These are phyloP conservation scores for Populus hybrid DNA, from an alignment of 441 rosid genomes.

Conservation along the genomic window DNA sequence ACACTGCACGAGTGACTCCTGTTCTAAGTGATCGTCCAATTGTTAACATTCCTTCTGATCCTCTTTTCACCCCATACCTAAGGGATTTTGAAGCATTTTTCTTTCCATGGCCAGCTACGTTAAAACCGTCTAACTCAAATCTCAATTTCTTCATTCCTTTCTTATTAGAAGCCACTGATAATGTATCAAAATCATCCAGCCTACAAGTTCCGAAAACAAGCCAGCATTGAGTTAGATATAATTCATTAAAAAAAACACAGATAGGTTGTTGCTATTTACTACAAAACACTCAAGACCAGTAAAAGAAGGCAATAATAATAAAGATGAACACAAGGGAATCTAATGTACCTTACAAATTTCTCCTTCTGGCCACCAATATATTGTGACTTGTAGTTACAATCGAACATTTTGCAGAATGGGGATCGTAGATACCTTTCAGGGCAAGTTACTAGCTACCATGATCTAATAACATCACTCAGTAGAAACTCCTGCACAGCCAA, in stretches of 20 bases:
- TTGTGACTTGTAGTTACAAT: conserved; percentile 74
- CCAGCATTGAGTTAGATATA: not conserved
- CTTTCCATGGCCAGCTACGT: conserved; percentile 30
- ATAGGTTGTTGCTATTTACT: no score
- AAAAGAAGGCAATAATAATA: no score
- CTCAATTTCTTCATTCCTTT: conserved; percentile 43
- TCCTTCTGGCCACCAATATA: conserved; percentile 75
- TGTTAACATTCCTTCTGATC: conserved; percentile 66
- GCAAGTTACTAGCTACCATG: not conserved
- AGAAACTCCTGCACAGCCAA: not conserved
- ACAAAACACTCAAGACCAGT: no score
- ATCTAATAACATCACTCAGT: not conserved
- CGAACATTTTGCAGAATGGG: conserved; percentile 49
- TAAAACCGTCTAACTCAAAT: conserved; percentile 40
- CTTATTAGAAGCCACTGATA: conserved; percentile 37
- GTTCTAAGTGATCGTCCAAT: conserved; percentile 51
- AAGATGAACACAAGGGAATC: not conserved
- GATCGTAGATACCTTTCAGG: conserved; percentile 28
- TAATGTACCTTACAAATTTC: conserved; percentile 64
- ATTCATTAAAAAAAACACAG: no score
- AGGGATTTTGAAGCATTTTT: conserved; percentile 53
- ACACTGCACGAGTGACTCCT: conserved; percentile 61
- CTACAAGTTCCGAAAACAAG: conserved; percentile 28
- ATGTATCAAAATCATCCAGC: conserved; percentile 76
- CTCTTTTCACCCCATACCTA: conserved; percentile 52